Evolutionary conservation across 192 early-diverging fungal genomes (phyloP).

Genomic region (Backusella australiensis): DNA sequence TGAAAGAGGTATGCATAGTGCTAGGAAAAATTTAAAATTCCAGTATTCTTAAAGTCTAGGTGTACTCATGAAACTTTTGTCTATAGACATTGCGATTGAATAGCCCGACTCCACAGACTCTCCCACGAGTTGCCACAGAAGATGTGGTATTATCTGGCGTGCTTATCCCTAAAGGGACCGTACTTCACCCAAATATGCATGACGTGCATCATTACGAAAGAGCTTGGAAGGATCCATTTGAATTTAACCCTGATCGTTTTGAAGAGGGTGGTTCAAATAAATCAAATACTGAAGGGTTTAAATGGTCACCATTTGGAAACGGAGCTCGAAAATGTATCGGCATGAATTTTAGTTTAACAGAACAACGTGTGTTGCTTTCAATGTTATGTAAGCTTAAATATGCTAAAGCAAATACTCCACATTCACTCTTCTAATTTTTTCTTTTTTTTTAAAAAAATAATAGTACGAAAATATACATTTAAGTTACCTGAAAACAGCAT

Average conservation of each 20-base stretch:
- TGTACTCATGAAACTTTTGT: not conserved
- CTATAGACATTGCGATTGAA: not conserved
- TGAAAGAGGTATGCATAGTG: constrained; percentile 41
- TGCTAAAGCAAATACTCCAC: not conserved
- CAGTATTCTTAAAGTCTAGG: not conserved
- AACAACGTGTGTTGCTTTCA: not conserved
- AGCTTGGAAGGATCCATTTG: not conserved
- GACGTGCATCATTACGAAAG: not conserved
- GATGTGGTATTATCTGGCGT: not conserved
- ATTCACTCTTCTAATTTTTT: not conserved
- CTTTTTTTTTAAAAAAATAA: not conserved
- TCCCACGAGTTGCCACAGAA: not conserved
- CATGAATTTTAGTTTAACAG: not conserved
- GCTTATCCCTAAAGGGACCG: not conserved
- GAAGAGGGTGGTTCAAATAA: not conserved
- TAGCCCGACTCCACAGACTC: not conserved
- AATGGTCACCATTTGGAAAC: not conserved
- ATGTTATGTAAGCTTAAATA: not conserved
- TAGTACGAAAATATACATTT: not conserved
- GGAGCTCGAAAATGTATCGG: not conserved
- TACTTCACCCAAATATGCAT: not conserved
- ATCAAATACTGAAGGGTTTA: not conserved
- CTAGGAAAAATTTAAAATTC: too few species aligned
- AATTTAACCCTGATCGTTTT: not conserved
- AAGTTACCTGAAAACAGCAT: not conserved